Evolutionary conservation across 345 rosid genomes (phyloP).

Genomic region (Brassica rapa): DNA sequence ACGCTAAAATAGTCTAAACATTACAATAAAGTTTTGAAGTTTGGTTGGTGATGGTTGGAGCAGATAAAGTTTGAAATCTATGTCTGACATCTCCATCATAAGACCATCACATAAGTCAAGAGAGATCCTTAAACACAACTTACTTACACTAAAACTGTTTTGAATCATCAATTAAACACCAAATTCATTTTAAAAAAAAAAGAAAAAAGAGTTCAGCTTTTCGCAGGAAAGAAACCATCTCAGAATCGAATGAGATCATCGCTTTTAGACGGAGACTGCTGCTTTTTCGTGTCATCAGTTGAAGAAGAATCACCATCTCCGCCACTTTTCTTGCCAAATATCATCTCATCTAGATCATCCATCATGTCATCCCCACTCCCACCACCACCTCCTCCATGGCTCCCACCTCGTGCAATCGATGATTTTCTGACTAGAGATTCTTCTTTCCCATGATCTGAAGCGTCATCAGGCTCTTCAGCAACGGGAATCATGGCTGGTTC

Average conservation of each 20-base stretch:
- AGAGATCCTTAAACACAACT: conserved; percentile 36
- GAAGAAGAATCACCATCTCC: conserved; percentile 46
- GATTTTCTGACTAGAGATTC: conserved; percentile 74
- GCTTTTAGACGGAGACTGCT: conserved; percentile 65
- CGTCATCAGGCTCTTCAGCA: conserved; percentile 82
- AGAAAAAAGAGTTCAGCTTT: conserved; percentile 1
- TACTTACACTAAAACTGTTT: conserved; percentile 33
- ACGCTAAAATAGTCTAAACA: too few species aligned
- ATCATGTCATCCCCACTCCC: conserved; percentile 84
- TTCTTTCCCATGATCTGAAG: conserved; percentile 58
- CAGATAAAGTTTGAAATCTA: too few species aligned
- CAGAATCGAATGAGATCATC: conserved; percentile 79
- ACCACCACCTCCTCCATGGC: conserved; percentile 33
- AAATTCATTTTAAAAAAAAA: conserved; percentile 12
- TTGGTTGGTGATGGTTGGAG: too few species aligned
- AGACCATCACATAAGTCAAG: conserved; percentile 7
- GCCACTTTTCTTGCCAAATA: conserved; percentile 83
- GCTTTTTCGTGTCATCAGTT: conserved; percentile 54
- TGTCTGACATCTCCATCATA: too few species aligned
- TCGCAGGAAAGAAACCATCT: conserved; percentile 21
- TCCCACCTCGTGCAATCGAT: conserved; percentile 57
- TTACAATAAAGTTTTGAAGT: too few species aligned
- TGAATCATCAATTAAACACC: conserved; percentile 20
- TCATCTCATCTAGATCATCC: conserved; percentile 99
- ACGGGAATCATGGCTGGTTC: conserved; percentile 96